Base-by-base conservation (phyloP, 83 land plant genomes). In the Thuja plicata region DNA sequence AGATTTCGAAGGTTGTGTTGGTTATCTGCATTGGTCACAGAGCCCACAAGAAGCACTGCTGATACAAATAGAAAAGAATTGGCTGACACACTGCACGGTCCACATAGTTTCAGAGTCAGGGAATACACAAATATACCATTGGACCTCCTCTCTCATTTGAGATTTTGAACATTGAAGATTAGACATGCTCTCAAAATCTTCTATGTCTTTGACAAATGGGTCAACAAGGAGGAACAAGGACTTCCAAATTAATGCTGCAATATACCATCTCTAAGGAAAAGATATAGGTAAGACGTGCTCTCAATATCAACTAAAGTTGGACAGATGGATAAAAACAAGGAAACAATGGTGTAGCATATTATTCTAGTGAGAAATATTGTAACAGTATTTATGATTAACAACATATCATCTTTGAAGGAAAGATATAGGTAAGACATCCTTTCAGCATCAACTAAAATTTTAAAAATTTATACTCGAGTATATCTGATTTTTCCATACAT, bases 21-120 rank as follows among this genome's bases (percentile, higher is more conserved):
- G 85, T 83, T 54, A 54, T 13, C 34, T 30, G 85, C 85, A 83
- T 83, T 27, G 86, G 34, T 8, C 30, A 3, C 32, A 48, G 86
- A 48, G 57, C 86, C 86, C 86, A 83, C 57, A 83, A 46, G 86
- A 83, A 30, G 48, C 55, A 43, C 45, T 43, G 45, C 55, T 48
- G 57, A 45, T 83, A 30, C 79, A 76, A 34, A 76, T 83, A 83
- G 85, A 83, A 83, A 27, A 46, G 37, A 30, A 27, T 34, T 76
- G 34, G 48, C 55, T 30, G 55, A 45, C 55, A 83, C 86, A 30
- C 8, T 48, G 57, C 85, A 45, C 57, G n/a, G 13, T n/a, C 10
- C 86, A n/a, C 24, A 27, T 41, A 27, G 55, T 12, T 52, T 52
- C 55, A 12, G 19, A 54, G 19, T 15, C 4, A 15, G 19, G 19